Evolutionary conservation across 371 early-diverging fungal genomes (phyloP), one percentile per base, ranked within the genome.

Genomic region (Mortierella sp.): DNA sequence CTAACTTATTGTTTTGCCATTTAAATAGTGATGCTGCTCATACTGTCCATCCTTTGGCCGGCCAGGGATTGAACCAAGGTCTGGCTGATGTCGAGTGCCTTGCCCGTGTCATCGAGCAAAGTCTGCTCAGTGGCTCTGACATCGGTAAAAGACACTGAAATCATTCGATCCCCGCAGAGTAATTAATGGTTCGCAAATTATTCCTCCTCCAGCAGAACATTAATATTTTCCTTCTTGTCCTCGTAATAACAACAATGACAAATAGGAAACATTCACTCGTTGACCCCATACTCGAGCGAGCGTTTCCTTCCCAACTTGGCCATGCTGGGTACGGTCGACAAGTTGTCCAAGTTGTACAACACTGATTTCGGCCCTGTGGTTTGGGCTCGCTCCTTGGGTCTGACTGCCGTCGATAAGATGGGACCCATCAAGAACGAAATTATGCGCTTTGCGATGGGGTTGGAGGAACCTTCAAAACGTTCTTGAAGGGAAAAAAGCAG

Each of bases 41-140:
- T 83, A 92, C 96, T 0, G 94, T 97, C 52, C 99, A 99, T 82
- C 99, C 99, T 26, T 90, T 99, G 77, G 99, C 99, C 9, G 99
- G 99, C 0, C 99, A 98, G 89, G 99, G 99, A 14, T 88, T 99
- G 57, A 99, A 99, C 87, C 93, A 98, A 82, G 99, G 99, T 2
- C 80, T 99, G 6, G 91, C 94, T 7, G 99, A 99, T 87, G 96
- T 96, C 0, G 91, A 94, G 76, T 89, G 93, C 60, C 90, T 99
- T 45, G 89, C 93, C 0, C 81, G 90, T 38, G 88, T 92, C 10
- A 78, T 98, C 38, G 91, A 91, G 60, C 88, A 89, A 28, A 97
- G 96, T 3, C 88, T 93, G 14, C 75, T 75, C 1, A 91, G 90
- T 7, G 99, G 99, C 19, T 92, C 93, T 50, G 99, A 99, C 81